Evolutionary conservation across 805 yeast species (phyloP), one percentile per base, ranked within the genome.

Genomic region (Sugiyamaella lignohabitans): DNA sequence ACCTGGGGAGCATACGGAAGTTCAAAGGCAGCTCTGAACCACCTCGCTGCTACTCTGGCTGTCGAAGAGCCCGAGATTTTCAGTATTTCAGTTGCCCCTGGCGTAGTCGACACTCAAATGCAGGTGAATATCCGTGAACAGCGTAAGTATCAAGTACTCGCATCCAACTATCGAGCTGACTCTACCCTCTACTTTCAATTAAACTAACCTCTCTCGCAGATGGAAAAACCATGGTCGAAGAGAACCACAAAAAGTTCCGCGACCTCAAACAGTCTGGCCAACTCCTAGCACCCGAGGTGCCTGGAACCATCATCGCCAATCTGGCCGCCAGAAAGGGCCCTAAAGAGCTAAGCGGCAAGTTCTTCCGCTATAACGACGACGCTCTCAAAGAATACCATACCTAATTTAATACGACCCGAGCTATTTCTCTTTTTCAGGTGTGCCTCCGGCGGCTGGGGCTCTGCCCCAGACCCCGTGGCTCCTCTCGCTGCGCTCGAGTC

Each of bases 101-200:
- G 98, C 3, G 95, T 87, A 1, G 97, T 93, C 1, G 87, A 87
- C 60, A 91, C 98, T 1, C 70, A 70, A 18, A 91, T 93, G 98
- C 98, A 93, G 67, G 62, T 54, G 5, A 82, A 79, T 46, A 88
- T 91, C 48, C 78, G 98, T 56, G 82, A 78, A 16, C 72, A 65
- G 38, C 78, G 66, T 50, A 50, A 43, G 63, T 52, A 6, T 37
- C n/a, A n/a, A n/a, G n/a, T n/a, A n/a, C n/a, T n/a, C n/a, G n/a
- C n/a, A 18, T 5, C 27, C 3, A 3, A 10, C n/a, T 4, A 18
- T 10, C 29, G 27, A 5, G n/a, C 5, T n/a, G n/a, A n/a, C n/a
- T n/a, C n/a, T n/a, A n/a, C n/a, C n/a, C n/a, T n/a, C n/a, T n/a
- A n/a, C n/a, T n/a, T n/a, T n/a, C n/a, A n/a, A n/a, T n/a, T n/a